These are phyloP conservation scores for Suillus hirtellus DNA, from an alignment of 768 basidiomycete species.

Conservation along the genomic window DNA sequence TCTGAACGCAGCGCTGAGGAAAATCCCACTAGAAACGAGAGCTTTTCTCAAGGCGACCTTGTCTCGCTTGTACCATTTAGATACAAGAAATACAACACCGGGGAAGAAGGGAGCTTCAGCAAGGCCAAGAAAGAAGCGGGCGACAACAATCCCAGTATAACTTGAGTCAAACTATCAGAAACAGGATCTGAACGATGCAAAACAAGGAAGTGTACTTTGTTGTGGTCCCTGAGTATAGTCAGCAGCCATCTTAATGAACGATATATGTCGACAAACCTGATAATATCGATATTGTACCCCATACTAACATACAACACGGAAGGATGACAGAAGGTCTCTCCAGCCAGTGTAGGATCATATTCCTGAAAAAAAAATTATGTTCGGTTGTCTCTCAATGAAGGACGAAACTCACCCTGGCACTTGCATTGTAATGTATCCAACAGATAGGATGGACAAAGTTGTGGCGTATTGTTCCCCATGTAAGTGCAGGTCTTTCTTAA, in stretches of 20 bases:
- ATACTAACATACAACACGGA: conserved; percentile 28
- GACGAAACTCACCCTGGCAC: conserved; percentile 16
- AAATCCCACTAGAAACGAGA: conserved; percentile 36
- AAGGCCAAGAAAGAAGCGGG: conserved; percentile 11
- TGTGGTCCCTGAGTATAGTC: neutral
- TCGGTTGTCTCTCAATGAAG: neutral
- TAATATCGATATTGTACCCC: conserved; percentile 38
- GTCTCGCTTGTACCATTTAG: conserved; percentile 32
- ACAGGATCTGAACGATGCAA: neutral
- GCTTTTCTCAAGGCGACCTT: conserved; percentile 40
- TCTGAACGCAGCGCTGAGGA: conserved; percentile 47
- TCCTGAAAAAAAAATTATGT: conserved; percentile 15
- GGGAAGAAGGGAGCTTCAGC: conserved; percentile 11
- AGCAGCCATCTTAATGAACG: neutral
- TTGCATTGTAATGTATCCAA: conserved; percentile 29
- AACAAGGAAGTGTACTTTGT: neutral
- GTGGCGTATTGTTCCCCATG: conserved; percentile 25
- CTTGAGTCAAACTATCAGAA: neutral
- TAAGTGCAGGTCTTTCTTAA: conserved; percentile 26
- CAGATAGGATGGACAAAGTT: conserved; percentile 24
- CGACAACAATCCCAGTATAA: conserved; percentile 2
- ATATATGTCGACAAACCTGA: conserved; percentile 32
- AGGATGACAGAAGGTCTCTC: conserved; percentile 30
- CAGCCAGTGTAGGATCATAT: conserved; percentile 34
- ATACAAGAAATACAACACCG: conserved; percentile 5